Percentiles rank a stretch among this genome's conserved stretches.
phyloP scores from a whole-genome alignment of 768 basidiomycete species.

The Astraeus odoratus region DNA sequence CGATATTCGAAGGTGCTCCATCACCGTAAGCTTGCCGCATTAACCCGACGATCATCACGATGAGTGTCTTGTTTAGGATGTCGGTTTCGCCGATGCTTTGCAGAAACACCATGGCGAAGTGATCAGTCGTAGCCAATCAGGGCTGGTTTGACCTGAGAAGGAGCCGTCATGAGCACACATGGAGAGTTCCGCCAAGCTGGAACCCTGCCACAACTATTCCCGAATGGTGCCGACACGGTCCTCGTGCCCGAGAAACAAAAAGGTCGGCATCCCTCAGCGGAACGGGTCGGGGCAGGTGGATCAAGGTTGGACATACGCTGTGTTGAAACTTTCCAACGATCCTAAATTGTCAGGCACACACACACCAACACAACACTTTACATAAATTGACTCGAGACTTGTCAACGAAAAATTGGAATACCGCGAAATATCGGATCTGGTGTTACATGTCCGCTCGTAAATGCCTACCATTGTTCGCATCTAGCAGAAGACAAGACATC shows the following conservation, averaged over 20 bases:
- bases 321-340: background rate
- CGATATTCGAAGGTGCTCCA: background rate
- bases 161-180: background rate
- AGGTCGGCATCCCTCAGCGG: background rate
- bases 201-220: background rate
- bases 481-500: too few species aligned
- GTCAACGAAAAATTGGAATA: too few species aligned
- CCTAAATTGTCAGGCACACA: background rate
- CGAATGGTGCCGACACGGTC: background rate
- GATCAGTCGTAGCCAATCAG: constrained; percentile 1
- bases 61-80: background rate
- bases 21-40: background rate
- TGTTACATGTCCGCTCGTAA: too few species aligned
- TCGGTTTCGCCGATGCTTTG: background rate
- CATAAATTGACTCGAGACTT: too few species aligned
- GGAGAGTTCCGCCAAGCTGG: background rate
- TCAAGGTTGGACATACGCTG: background rate
- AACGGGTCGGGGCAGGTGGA: background rate
- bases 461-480: too few species aligned
- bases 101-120: background rate
- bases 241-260: background rate
- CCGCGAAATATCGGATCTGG: too few species aligned
- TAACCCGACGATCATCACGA: background rate
- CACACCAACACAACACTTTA: too few species aligned
- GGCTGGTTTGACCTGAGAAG: constrained; percentile 1